Conservation (phyloP, 2,329 filamentous ascomycete genomes). For the Cadophora malorum region DNA sequence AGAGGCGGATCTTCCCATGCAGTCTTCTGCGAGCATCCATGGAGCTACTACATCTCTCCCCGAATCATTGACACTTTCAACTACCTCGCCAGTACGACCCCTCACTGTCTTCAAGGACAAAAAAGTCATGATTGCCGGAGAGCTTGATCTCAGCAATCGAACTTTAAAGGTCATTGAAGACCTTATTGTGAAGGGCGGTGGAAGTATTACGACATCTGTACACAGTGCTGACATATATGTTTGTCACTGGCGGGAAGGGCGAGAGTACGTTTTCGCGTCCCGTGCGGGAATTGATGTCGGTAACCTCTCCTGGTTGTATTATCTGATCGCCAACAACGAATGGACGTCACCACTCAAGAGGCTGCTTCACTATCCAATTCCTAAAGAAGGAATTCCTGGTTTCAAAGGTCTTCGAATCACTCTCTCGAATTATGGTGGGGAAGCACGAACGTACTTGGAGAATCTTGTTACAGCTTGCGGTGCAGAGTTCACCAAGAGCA, state of each 20-base stretch:
- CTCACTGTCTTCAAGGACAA: slow-evolving; percentile 79
- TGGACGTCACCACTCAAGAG: slow-evolving; percentile 87
- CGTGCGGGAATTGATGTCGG: slow-evolving; percentile 83
- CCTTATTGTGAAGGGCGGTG: slow-evolving; percentile 75
- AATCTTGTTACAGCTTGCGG: slow-evolving; percentile 86
- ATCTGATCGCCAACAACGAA: slow-evolving; percentile 84
- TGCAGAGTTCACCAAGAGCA: slow-evolving; percentile 89
- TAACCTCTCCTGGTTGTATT: slow-evolving; percentile 92
- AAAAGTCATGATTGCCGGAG: slow-evolving; percentile 76
- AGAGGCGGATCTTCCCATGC: slow-evolving; percentile 62
- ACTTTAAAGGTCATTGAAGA: slow-evolving; percentile 71
- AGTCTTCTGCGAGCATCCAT: slow-evolving; percentile 64
- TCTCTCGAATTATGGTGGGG: slow-evolving; percentile 94
- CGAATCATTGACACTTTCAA: slow-evolving; percentile 49
- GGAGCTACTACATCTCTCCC: slow-evolving; percentile 67
- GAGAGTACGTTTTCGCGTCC: slow-evolving; percentile 78
- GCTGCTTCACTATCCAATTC: slow-evolving; percentile 88
- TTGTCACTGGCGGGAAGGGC: slow-evolving; percentile 84
- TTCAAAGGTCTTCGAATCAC: slow-evolving; percentile 82
- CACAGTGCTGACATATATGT: slow-evolving; percentile 82
- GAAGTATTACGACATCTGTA: slow-evolving; percentile 68
- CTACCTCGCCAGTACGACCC: slow-evolving; percentile 55
- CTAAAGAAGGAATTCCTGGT: slow-evolving; percentile 76
- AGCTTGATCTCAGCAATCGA: slow-evolving; percentile 73
- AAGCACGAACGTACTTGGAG: slow-evolving; percentile 90